phyloP scores from a whole-genome alignment of 2,329 filamentous ascomycete species.

The Talaromyces sp. region DNA sequence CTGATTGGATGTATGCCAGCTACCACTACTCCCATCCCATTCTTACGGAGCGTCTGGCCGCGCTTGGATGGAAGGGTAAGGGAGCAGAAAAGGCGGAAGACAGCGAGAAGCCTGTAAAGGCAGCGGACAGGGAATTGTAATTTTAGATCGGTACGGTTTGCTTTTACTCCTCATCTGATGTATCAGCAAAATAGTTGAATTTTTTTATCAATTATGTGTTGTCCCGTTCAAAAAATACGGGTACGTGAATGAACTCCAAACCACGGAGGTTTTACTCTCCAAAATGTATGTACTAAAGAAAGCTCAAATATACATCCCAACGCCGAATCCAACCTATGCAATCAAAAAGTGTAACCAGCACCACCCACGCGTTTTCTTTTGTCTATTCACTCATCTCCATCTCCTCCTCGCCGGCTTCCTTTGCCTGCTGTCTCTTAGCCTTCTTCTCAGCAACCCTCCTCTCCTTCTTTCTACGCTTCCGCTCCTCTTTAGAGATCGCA shows the following conservation, averaged over 20 bases:
- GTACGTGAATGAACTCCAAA: not conserved
- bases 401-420: constrained; percentile 20
- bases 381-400: constrained; percentile 15
- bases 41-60: constrained; percentile 85
- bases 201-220: not conserved
- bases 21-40: constrained; percentile 99
- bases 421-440: constrained; percentile 29
- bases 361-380: constrained; percentile 8
- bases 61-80: constrained; percentile 77
- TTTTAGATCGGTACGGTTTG: constrained; percentile 6
- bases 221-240: not conserved
- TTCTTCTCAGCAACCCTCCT: constrained; percentile 46
- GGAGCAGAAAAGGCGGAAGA: constrained; percentile 51
- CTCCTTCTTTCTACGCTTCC: constrained; percentile 56
- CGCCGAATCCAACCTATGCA: constrained; percentile 9
- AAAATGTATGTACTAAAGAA: not conserved
- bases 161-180: not conserved
- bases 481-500: constrained; percentile 50
- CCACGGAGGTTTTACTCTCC: not conserved
- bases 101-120: constrained; percentile 61
- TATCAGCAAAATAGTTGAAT: not conserved
- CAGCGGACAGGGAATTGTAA: constrained; percentile 73
- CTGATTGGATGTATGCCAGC: constrained; percentile 95
- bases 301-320: not conserved
- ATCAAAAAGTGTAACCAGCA: not conserved